phyloP scores from a whole-genome alignment of 768 basidiomycete species.

The Macrolepiota albuminosa region DNA sequence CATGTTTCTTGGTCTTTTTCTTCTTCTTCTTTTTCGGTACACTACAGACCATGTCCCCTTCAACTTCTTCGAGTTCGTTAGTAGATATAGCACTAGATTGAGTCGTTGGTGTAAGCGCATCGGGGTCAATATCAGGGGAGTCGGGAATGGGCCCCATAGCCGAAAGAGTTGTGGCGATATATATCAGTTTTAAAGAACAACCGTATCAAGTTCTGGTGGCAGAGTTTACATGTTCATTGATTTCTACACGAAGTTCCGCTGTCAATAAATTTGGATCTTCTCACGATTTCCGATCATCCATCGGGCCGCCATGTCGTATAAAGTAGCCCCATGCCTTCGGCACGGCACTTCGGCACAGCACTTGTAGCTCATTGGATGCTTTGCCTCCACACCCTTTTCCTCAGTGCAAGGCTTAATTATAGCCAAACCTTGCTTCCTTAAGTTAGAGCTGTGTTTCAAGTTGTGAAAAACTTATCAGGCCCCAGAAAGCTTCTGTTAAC shows the following conservation, averaged over 20 bases:
- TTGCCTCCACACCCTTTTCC: no score
- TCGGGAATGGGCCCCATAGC: neutral
- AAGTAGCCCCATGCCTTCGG: no score
- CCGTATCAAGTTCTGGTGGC: neutral
- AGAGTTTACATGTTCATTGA: neutral
- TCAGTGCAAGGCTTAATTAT: no score
- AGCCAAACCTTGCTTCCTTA: no score
- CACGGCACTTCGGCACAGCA: no score
- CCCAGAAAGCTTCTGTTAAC: no score
- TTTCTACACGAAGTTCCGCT: neutral
- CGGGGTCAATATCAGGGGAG: constrained; percentile 12
- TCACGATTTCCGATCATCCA: constrained; percentile 5
- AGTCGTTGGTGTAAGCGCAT: constrained; percentile 13
- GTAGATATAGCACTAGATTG: constrained; percentile 26
- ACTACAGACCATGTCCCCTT: constrained; percentile 19
- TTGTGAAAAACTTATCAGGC: no score
- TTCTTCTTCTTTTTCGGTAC: constrained; percentile 67
- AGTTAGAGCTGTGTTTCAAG: no score
- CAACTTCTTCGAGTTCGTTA: constrained; percentile 16
- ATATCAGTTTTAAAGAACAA: neutral
- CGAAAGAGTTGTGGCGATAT: neutral
- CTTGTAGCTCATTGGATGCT: no score
- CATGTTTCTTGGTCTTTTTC: constrained; percentile 55
- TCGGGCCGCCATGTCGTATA: neutral
- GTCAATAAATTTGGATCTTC: constrained; percentile 12